Evolutionary conservation across 2,329 filamentous ascomycete genomes (phyloP).

Genomic region (Fonsecaea nubica): DNA sequence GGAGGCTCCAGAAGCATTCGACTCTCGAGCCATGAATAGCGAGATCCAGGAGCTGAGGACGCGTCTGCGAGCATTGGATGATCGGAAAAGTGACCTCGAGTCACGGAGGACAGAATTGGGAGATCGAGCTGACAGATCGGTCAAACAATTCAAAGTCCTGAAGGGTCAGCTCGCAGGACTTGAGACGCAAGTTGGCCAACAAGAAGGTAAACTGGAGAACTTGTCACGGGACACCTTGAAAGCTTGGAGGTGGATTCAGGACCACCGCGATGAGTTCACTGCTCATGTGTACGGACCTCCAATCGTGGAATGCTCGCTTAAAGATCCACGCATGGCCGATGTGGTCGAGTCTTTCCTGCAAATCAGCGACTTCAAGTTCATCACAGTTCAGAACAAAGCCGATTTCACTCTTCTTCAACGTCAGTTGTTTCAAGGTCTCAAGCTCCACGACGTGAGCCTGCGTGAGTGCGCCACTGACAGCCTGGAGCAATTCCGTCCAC

Average conservation of each 20-base stretch:
- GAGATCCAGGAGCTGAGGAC: conserved; percentile 29
- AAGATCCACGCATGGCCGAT: conserved; percentile 70
- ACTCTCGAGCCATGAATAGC: conserved; percentile 47
- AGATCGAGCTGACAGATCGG: conserved; percentile 47
- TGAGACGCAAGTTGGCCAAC: conserved; percentile 76
- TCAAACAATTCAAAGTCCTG: conserved; percentile 49
- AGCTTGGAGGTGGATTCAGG: conserved; percentile 83
- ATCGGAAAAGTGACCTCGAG: conserved; percentile 47
- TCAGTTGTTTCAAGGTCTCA: conserved; percentile 67
- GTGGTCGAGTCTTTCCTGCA: conserved; percentile 65
- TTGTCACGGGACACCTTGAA: conserved; percentile 68
- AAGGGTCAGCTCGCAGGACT: conserved; percentile 64
- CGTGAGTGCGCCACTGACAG: conserved; percentile 54
- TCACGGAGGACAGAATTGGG: conserved; percentile 44
- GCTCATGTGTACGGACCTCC: conserved; percentile 81
- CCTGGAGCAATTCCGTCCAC: conserved; percentile 62
- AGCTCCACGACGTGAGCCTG: conserved; percentile 73
- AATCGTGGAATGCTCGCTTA: conserved; percentile 79
- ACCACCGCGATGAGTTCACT: conserved; percentile 72
- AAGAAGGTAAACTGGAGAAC: conserved; percentile 68
- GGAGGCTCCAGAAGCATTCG: conserved; percentile 70
- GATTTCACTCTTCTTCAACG: conserved; percentile 78
- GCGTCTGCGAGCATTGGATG: conserved; percentile 44
- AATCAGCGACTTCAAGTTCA: conserved; percentile 60
- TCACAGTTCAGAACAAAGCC: conserved; percentile 76